A percentile compares a stretch with the other conserved stretches of the same genome.
Evolutionary conservation across 2,329 filamentous ascomycete genomes (phyloP).

Genomic region (Triangularia verruculosa): DNA sequence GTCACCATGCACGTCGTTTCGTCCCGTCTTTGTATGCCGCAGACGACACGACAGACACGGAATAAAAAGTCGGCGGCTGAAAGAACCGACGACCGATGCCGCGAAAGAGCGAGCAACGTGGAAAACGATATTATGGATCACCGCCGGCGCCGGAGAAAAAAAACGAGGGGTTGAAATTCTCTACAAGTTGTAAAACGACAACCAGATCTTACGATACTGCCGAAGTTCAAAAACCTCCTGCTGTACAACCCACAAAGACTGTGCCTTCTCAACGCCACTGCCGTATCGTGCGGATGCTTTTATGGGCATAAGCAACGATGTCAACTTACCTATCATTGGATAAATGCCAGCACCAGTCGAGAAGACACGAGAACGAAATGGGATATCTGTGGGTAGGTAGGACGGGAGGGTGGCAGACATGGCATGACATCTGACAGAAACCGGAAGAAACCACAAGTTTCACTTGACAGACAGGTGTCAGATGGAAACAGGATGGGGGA

Average conservation of each 20-base stretch:
- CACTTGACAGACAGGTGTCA: neutral
- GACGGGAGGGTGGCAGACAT: neutral
- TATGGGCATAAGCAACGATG: neutral
- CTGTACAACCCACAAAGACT: neutral
- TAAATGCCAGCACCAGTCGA: neutral
- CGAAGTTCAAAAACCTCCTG: neutral
- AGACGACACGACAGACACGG: neutral
- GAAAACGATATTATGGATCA: neutral
- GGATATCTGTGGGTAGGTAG: neutral
- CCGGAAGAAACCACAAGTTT: neutral
- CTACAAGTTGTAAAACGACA: neutral
- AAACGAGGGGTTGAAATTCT: neutral
- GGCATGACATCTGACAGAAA: neutral
- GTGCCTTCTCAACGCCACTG: neutral
- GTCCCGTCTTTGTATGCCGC: neutral
- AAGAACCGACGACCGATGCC: neutral
- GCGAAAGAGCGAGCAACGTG: neutral
- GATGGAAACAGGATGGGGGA: neutral
- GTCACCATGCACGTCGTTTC: neutral
- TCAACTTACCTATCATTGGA: neutral
- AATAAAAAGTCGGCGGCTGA: neutral
- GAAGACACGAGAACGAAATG: neutral
- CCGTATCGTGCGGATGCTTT: neutral
- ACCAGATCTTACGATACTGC: neutral
- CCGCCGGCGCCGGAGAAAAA: neutral